These are phyloP conservation scores for Oenanthe javanica DNA, from an alignment of 140 eudicot genomes.

Conservation along the genomic window DNA sequence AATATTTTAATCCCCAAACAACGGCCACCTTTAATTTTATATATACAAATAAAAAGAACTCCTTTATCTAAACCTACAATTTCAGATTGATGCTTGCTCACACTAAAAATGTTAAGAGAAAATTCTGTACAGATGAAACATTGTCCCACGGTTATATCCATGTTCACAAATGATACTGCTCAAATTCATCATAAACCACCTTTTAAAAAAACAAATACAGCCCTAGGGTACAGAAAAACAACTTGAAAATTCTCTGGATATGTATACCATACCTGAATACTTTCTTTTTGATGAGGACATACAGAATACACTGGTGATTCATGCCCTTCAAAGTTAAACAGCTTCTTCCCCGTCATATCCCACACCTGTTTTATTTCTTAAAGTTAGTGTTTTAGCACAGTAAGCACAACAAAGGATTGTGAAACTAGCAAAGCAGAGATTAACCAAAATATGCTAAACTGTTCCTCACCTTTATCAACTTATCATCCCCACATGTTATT, in stretches of 20 bases:
- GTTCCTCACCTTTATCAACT: slow-evolving; percentile 57
- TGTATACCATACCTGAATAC: slow-evolving; percentile 53
- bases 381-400: slow-evolving; percentile 2
- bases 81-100: background rate
- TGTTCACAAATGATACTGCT: background rate
- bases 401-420: slow-evolving; percentile 1
- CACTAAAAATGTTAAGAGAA: background rate
- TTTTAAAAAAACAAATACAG: background rate
- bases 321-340: slow-evolving; percentile 84
- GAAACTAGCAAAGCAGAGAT: background rate
- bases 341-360: slow-evolving; percentile 75
- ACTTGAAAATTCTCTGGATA: background rate
- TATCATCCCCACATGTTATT: slow-evolving; percentile 91
- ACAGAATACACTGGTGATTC: slow-evolving; percentile 90
- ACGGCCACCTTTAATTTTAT: background rate
- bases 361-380: slow-evolving; percentile 61
- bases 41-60: background rate
- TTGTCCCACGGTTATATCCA: background rate
- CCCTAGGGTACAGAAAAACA: background rate
- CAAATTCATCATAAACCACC: background rate
- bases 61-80: background rate
- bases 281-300: slow-evolving; percentile 91
- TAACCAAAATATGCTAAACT: background rate
- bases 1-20: background rate
- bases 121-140: background rate